Evolutionary conservation across 2,329 filamentous ascomycete species (phyloP).

Genomic region (Knoxdaviesia capensis): DNA sequence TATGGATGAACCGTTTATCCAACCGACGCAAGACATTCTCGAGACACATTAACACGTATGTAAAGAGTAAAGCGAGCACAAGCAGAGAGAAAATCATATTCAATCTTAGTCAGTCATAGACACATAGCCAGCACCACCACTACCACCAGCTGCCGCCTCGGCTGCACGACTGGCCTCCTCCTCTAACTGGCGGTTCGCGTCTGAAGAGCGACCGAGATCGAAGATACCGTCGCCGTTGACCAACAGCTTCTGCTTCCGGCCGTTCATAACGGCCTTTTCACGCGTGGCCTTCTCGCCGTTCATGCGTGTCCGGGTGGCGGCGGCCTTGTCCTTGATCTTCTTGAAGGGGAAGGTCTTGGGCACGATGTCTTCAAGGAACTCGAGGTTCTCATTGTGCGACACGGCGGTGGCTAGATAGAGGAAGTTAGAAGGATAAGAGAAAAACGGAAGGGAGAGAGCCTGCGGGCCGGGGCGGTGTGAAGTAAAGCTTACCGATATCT

Average conservation of each 20-base stretch:
- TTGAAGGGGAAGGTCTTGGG: conserved; percentile 71
- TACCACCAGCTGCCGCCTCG: conserved; percentile 6
- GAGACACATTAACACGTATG: too few species aligned
- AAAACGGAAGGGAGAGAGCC: neutral
- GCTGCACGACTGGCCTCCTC: conserved; percentile 30
- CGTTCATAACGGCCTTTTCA: neutral
- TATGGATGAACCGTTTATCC: too few species aligned
- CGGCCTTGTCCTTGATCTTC: conserved; percentile 47
- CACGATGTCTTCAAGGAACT: conserved; percentile 82
- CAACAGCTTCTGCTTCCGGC: conserved; percentile 5
- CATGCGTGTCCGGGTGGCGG: conserved; percentile 25
- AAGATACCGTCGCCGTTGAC: conserved; percentile 6
- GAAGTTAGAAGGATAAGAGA: neutral
- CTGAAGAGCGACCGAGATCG: conserved; percentile 10
- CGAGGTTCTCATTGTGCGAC: conserved; percentile 74
- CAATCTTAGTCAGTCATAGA: conserved; percentile 33
- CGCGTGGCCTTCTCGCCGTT: conserved; percentile 15
- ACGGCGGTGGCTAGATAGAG: conserved; percentile 51
- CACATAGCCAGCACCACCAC: conserved; percentile 29
- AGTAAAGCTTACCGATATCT: conserved; percentile 47
- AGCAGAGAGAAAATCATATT: neutral
- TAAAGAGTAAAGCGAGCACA: conserved; percentile 9
- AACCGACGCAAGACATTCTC: too few species aligned
- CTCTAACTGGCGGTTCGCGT: conserved; percentile 32
- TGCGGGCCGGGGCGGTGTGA: neutral